These are phyloP conservation scores for Aspergillus hiratsukae DNA, from an alignment of 2,329 filamentous ascomycete genomes.

Conservation along the genomic window DNA sequence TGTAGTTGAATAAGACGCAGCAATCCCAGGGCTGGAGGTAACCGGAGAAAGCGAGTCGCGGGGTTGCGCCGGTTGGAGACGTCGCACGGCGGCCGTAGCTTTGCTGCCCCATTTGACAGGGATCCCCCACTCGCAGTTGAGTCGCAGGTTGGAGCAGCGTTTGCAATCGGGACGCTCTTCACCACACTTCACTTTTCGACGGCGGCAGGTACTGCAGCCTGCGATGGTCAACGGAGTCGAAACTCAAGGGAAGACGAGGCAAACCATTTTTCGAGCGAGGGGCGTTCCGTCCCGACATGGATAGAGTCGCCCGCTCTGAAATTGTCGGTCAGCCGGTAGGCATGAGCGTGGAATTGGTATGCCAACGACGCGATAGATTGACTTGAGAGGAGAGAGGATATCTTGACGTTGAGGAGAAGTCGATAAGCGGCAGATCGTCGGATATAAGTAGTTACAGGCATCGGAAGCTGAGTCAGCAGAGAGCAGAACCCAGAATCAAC, in stretches of 20 bases:
- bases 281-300: conserved; percentile 34
- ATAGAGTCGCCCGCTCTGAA: conserved; percentile 11
- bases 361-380: neutral
- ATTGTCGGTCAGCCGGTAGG: conserved; percentile 5
- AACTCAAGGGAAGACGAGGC: conserved; percentile 4
- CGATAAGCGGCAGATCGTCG: neutral
- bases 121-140: conserved; percentile 33
- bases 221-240: conserved; percentile 1
- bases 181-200: conserved; percentile 34
- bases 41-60: conserved; percentile 5
- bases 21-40: conserved; percentile 4
- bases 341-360: conserved; percentile 5
- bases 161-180: conserved; percentile 32
- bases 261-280: conserved; percentile 39
- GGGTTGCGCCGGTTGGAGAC: conserved; percentile 22
- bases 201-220: conserved; percentile 39
- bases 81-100: conserved; percentile 18
- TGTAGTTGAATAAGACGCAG: conserved; percentile 3
- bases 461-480: neutral
- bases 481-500: neutral
- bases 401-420: neutral
- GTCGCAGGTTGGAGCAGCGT: conserved; percentile 27
- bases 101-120: conserved; percentile 24
- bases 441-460: neutral
- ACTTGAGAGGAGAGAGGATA: neutral